Evolutionary conservation across 176 grass and related monocot genomes (phyloP).

Genomic region (Hyparrhenia diplandra): DNA sequence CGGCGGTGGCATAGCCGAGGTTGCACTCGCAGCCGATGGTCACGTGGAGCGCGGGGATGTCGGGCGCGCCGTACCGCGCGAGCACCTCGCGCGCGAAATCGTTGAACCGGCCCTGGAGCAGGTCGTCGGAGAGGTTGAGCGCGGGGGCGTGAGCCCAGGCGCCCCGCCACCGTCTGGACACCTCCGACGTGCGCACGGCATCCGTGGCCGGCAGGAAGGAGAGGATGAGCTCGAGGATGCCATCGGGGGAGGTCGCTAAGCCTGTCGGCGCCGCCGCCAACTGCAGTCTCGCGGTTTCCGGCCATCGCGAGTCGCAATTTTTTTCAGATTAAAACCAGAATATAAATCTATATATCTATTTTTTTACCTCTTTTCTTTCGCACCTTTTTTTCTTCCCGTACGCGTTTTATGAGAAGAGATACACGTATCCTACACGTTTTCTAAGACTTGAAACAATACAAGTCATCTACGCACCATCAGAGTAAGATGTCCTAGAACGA

Average conservation of each 20-base stretch:
- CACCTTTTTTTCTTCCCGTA: too few species aligned
- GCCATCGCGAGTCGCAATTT: too few species aligned
- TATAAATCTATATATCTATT: too few species aligned
- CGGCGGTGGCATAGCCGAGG: not conserved
- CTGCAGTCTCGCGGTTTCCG: not conserved
- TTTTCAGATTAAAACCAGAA: too few species aligned
- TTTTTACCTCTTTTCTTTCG: too few species aligned
- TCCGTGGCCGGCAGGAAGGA: not conserved
- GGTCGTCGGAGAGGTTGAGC: constrained; percentile 22
- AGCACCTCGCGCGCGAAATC: not conserved
- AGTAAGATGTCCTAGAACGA: too few species aligned
- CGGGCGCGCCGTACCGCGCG: constrained; percentile 1
- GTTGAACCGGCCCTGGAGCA: not conserved
- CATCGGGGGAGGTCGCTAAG: constrained; percentile 7
- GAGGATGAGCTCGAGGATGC: constrained; percentile 8
- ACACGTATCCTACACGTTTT: too few species aligned
- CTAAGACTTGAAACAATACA: too few species aligned
- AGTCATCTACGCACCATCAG: too few species aligned
- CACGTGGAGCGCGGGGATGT: constrained; percentile 16
- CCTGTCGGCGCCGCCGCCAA: not conserved
- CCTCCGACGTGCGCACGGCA: not conserved
- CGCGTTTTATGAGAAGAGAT: too few species aligned
- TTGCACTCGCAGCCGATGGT: not conserved
- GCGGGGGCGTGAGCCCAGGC: not conserved
- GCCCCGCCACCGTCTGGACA: constrained; percentile 5